Base-by-base conservation (phyloP, 306 rosid genomes). In the Fragaria vesca region DNA sequence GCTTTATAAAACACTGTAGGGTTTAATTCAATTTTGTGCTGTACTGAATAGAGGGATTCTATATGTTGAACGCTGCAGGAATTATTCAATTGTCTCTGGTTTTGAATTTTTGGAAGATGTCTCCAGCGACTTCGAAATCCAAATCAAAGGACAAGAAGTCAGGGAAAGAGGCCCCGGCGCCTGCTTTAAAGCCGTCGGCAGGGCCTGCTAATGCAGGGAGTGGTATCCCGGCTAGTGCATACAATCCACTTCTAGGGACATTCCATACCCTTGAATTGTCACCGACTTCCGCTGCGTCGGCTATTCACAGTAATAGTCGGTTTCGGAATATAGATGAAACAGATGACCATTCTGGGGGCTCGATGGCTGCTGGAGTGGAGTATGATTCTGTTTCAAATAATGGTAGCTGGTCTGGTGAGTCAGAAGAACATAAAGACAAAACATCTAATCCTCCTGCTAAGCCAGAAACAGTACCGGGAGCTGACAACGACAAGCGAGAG, bases 321-420 rank as follows among this genome's bases (percentile, higher is more conserved):
- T 96, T 90, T 78, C 92, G 79, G 81, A 93, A 93, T 88, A 96
- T 96, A 78, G 98, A 96, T 65, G 99, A 90, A 76, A 87, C 94
- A 69, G 99, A 95, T 77, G 97, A 91, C 70, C 97, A 89, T 70
- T 85, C 97, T 43, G 97, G 85, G 50, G 89, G 84, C 80, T 85
- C 87, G 4, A 75, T 77, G 67, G 86, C 85, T 46, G 72, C 96
- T 21, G 87, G 87, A 75, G 66, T 57, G 62, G 99, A 96, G 90
- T 91, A 89, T 85, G 99, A 96, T 90, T 87, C 98, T 80, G 91
- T 93, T 86, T 96, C 99, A 34, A 96, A 93, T 66, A 96, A 88
- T 78, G 99, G 89, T 80, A 96, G 99, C 87, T 96, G 98, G 91
- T 96, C 98, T 61, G 98, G 99, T 60, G 99, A 96, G 87, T 96